These are phyloP conservation scores for Neofusicoccum laricinum DNA, from an alignment of 2,329 filamentous ascomycete species.

Conservation along the genomic window DNA sequence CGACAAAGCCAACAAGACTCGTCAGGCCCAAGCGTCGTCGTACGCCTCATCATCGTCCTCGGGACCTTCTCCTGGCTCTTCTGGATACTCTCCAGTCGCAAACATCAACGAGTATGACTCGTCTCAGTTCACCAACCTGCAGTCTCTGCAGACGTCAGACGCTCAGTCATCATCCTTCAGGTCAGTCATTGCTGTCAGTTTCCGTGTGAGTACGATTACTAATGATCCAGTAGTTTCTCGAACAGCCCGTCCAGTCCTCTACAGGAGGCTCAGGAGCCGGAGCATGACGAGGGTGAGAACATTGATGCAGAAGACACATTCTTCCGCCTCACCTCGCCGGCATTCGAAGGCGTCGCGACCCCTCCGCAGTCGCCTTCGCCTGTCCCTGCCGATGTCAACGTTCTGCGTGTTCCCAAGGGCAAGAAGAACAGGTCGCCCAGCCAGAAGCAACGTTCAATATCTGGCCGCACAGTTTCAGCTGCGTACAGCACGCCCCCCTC, in stretches of 20 bases:
- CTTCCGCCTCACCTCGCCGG: conserved; percentile 30
- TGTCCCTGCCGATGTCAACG: conserved; percentile 22
- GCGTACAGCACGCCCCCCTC: conserved; percentile 38
- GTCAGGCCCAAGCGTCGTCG: conserved; percentile 34
- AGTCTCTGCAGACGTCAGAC: conserved; percentile 8
- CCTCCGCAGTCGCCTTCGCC: conserved; percentile 37
- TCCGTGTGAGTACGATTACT: neutral
- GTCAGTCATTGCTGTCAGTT: neutral
- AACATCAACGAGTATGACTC: conserved; percentile 16
- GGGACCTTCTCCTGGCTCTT: conserved; percentile 13
- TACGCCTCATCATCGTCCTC: conserved; percentile 32
- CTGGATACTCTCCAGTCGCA: conserved; percentile 12
- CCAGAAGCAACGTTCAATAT: neutral
- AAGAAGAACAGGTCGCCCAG: neutral
- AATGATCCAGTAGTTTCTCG: neutral
- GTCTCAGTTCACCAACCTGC: conserved; percentile 13
- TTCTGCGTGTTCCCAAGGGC: conserved; percentile 11
- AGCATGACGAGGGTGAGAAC: neutral
- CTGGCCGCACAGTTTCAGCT: conserved; percentile 23
- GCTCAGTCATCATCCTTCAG: conserved; percentile 6
- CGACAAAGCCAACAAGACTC: conserved; percentile 55
- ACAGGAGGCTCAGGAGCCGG: neutral
- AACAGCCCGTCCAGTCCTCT: neutral
- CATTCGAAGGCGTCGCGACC: conserved; percentile 29
- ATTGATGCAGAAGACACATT: conserved; percentile 25